A percentile compares a stretch with the other conserved stretches of the same genome.
Conservation (phyloP, 2,329 filamentous ascomycete genomes). For the Alternaria consortialis region DNA sequence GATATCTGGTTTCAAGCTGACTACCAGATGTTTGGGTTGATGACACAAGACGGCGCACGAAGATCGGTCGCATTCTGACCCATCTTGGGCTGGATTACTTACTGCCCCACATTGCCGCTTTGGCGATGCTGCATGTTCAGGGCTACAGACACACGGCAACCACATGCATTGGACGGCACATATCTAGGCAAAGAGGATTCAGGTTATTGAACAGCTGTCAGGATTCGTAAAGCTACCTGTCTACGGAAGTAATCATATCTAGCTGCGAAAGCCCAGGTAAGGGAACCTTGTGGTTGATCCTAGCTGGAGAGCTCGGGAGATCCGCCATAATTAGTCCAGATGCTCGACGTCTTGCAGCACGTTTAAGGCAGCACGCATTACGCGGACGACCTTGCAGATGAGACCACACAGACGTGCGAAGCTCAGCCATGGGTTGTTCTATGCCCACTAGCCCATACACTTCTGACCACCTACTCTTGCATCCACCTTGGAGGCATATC, state of each 20-base stretch:
- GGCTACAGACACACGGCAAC: slow-evolving; percentile 1
- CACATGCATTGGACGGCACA: neutral
- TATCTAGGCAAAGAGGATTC: neutral
- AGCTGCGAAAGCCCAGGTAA: slow-evolving; percentile 14
- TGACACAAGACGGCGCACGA: slow-evolving; percentile 13
- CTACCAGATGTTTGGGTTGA: slow-evolving; percentile 4
- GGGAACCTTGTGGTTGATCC: slow-evolving; percentile 12
- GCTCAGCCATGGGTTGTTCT: slow-evolving; percentile 20
- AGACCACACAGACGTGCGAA: slow-evolving; percentile 20
- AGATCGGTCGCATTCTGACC: slow-evolving; percentile 20
- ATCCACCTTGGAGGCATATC: slow-evolving; percentile 10
- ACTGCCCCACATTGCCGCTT: slow-evolving; percentile 5
- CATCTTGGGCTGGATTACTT: slow-evolving; percentile 6
- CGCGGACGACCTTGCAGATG: slow-evolving; percentile 27
- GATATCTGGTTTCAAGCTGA: neutral
- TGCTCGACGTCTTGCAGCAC: slow-evolving; percentile 23
- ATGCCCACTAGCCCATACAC: slow-evolving; percentile 16
- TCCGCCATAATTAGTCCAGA: slow-evolving; percentile 44
- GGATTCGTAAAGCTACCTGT: slow-evolving; percentile 16
- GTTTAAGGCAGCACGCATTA: slow-evolving; percentile 33
- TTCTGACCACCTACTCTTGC: neutral
- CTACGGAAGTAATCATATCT: slow-evolving; percentile 13
- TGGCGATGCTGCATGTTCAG: slow-evolving; percentile 2
- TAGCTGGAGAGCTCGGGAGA: slow-evolving; percentile 16
- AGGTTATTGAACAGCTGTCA: neutral